Evolutionary conservation across 75 land plant species (phyloP).

Genomic region (Ceratopteris richardii): DNA sequence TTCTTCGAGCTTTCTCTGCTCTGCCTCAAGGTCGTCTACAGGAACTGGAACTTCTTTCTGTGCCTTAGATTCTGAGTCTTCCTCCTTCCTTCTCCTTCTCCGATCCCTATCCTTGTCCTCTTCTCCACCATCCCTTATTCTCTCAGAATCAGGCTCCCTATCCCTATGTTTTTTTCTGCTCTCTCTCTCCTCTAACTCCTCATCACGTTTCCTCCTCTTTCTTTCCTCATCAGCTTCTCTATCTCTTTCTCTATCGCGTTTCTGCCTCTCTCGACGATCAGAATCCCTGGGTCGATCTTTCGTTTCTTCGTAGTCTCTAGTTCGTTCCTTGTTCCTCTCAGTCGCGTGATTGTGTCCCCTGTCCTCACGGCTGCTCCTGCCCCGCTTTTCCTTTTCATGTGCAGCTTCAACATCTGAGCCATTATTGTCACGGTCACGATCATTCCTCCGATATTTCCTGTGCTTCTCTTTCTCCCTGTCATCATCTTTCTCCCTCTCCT

Average conservation of each 20-base stretch:
- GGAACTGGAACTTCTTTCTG: conserved; percentile 20
- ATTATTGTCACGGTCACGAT: neutral
- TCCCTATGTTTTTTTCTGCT: conserved; percentile 10
- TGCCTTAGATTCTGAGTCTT: conserved; percentile 33
- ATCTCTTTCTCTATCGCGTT: conserved; percentile 9
- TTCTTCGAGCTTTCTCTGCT: conserved; percentile 73
- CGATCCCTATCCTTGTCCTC: conserved; percentile 17
- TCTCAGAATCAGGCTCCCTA: conserved; percentile 5
- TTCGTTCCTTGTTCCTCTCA: conserved; percentile 2
- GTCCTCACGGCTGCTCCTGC: neutral
- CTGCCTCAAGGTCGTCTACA: conserved; percentile 71
- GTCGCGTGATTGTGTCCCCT: neutral
- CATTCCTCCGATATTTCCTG: neutral
- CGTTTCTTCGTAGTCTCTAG: neutral
- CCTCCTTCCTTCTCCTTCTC: conserved; percentile 32
- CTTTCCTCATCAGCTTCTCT: conserved; percentile 4
- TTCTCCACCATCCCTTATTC: conserved; percentile 31
- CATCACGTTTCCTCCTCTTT: neutral
- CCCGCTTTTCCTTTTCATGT: conserved; percentile 4
- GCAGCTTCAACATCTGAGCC: neutral
- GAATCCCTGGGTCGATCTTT: conserved; percentile 7
- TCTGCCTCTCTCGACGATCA: conserved; percentile 14
- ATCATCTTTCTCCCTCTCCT: conserved; percentile 9
- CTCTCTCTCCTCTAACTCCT: conserved; percentile 7
- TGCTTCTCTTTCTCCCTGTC: too few relatives aligned